These are phyloP conservation scores for Eucalyptus polybractea DNA, from an alignment of 345 rosid genomes.

Conservation along the genomic window DNA sequence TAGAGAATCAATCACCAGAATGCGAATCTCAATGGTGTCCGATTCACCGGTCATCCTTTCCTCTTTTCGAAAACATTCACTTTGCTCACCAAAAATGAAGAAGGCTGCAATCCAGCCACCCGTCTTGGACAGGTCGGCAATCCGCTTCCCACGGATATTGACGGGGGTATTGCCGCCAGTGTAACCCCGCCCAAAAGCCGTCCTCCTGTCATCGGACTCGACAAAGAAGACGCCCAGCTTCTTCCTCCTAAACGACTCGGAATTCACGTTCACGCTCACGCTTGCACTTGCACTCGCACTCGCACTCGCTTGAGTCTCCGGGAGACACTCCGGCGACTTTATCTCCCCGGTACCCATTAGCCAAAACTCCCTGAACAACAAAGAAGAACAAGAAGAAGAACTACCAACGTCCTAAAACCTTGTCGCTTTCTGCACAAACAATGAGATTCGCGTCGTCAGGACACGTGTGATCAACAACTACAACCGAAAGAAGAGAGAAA, in stretches of 20 bases:
- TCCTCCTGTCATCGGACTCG: conserved; percentile 74
- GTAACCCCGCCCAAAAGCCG: conserved; percentile 72
- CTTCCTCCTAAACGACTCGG: conserved; percentile 32
- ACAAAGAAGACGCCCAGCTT: conserved; percentile 54
- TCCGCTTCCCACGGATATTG: conserved; percentile 70
- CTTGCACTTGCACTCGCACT: background rate
- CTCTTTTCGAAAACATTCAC: background rate
- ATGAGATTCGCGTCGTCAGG: background rate
- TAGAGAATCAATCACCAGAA: background rate
- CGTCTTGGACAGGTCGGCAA: conserved; percentile 65
- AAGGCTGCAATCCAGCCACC: conserved; percentile 92
- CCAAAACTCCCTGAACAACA: background rate
- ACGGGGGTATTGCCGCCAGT: conserved; percentile 85
- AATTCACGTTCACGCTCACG: background rate
- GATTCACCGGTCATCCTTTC: background rate
- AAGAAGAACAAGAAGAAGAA: background rate
- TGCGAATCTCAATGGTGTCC: background rate
- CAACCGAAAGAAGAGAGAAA: background rate
- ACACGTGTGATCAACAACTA: background rate
- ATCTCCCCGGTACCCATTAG: conserved; percentile 48
- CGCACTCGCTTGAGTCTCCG: conserved; percentile 16
- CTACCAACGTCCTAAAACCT: background rate
- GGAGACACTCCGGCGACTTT: conserved; percentile 31
- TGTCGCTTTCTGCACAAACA: background rate
- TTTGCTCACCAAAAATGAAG: conserved; percentile 67